These are phyloP conservation scores for Boletus subcaerulescens DNA, from an alignment of 768 basidiomycete species.

Conservation along the genomic window DNA sequence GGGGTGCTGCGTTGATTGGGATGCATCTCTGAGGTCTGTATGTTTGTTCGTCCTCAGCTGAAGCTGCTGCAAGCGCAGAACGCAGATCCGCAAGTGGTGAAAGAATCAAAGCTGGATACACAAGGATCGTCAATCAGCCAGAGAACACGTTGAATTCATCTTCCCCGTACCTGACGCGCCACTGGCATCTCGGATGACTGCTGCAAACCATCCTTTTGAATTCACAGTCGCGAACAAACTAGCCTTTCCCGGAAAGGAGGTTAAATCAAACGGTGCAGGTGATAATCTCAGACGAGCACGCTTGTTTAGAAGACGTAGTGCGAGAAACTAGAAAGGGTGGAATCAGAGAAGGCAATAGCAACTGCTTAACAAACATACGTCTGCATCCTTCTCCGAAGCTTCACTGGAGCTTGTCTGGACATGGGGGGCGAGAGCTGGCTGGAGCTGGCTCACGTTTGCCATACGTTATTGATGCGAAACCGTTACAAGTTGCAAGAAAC, in stretches of 20 bases:
- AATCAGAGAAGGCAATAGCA: slow-evolving; percentile 2
- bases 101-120: slow-evolving; percentile 50
- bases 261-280: slow-evolving; percentile 42
- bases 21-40: slow-evolving; percentile 56
- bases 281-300: slow-evolving; percentile 65
- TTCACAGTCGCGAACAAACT: slow-evolving; percentile 60
- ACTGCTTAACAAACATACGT: slow-evolving; percentile 18
- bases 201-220: slow-evolving; percentile 67
- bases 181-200: slow-evolving; percentile 40
- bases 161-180: slow-evolving; percentile 37
- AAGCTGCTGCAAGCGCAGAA: slow-evolving; percentile 44
- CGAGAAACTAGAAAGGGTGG: slow-evolving; percentile 33
- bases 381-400: slow-evolving; percentile 30
- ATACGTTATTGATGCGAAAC: slow-evolving; percentile 7
- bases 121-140: background rate
- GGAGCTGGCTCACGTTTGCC: slow-evolving; percentile 34
- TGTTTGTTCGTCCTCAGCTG: slow-evolving; percentile 35
- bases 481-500: background rate
- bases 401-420: slow-evolving; percentile 25
- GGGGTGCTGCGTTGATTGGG: slow-evolving; percentile 41
- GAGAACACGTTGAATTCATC: background rate
- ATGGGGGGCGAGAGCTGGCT: slow-evolving; percentile 20
- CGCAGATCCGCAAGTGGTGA: slow-evolving; percentile 64
- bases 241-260: slow-evolving; percentile 41
- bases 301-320: slow-evolving; percentile 48